These are phyloP conservation scores for Penicillium chermesinum DNA, from an alignment of 495 filamentous ascomycete genomes.

Conservation along the genomic window DNA sequence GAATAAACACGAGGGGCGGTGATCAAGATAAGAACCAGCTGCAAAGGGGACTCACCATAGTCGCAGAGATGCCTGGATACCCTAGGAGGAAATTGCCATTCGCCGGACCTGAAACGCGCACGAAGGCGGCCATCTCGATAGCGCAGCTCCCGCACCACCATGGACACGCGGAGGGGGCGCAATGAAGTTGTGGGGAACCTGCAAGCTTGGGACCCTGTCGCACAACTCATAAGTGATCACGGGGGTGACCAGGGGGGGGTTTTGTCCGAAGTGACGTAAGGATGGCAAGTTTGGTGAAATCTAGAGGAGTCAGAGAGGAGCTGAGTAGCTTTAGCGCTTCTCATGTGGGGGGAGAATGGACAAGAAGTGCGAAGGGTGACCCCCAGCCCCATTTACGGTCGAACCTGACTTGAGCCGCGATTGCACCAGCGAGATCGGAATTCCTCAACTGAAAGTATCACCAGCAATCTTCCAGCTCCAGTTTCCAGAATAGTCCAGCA, in stretches of 20 bases:
- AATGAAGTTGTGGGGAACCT: conserved; percentile 28
- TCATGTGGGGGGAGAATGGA: neutral
- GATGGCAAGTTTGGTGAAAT: neutral
- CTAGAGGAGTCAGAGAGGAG: conserved; percentile 4
- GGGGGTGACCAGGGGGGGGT: neutral
- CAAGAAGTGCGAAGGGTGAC: conserved; percentile 4
- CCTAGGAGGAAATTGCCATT: conserved; percentile 96
- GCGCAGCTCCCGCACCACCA: conserved; percentile 40
- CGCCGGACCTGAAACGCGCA: conserved; percentile 94
- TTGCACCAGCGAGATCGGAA: conserved; percentile 13
- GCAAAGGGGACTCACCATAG: conserved; percentile 68
- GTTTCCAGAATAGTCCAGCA: too few species aligned
- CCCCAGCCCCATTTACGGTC: conserved; percentile 9
- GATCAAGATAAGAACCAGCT: too few species aligned
- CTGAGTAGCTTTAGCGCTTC: conserved; percentile 2
- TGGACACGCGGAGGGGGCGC: conserved; percentile 35
- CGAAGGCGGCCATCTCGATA: conserved; percentile 74
- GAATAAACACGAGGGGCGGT: too few species aligned
- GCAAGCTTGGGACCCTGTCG: conserved; percentile 25
- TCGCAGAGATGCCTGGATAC: conserved; percentile 97
- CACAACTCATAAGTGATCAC: conserved; percentile 31
- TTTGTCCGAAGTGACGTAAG: neutral
- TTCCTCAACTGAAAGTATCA: too few species aligned
- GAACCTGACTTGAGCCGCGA: conserved; percentile 14
- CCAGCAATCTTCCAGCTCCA: too few species aligned